Conservation (phyloP, 2,329 filamentous ascomycete genomes). For the Curvularia verruculosa region DNA sequence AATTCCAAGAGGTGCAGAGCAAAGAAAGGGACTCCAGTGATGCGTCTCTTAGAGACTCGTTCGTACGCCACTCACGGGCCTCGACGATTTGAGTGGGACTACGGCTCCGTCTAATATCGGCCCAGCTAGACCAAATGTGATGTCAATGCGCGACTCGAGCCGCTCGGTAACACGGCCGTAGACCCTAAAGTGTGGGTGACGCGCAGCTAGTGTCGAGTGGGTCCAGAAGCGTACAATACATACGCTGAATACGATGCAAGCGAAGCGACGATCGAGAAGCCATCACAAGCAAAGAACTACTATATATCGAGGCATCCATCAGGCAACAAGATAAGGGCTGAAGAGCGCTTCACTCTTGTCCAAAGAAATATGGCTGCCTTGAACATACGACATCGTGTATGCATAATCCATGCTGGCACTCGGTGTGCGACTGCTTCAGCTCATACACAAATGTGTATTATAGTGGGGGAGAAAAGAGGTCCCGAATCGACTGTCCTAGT, state of each 20-base stretch:
- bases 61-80: conserved; percentile 16
- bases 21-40: conserved; percentile 4
- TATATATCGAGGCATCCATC: not conserved
- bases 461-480: not conserved
- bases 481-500: not conserved
- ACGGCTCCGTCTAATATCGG: not conserved
- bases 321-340: not conserved
- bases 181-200: conserved; percentile 2
- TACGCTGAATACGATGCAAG: conserved; percentile 11
- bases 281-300: not conserved
- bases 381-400: not conserved
- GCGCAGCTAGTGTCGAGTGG: conserved; percentile 9
- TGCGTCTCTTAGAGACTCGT: conserved; percentile 6
- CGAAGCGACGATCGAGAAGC: not conserved
- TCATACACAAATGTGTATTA: not conserved
- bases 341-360: not conserved
- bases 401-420: not conserved
- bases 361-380: not conserved
- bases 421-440: not conserved
- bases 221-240: not conserved
- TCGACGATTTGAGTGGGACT: conserved; percentile 2
- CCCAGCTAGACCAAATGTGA: not conserved
- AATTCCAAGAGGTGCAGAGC: conserved; percentile 5
- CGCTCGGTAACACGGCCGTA: conserved; percentile 4
- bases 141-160: conserved; percentile 1